A percentile compares a stretch with the other conserved stretches of the same genome.
These are phyloP conservation scores for Aspergillus latus DNA, from an alignment of 2,329 filamentous ascomycete genomes.

Conservation along the genomic window DNA sequence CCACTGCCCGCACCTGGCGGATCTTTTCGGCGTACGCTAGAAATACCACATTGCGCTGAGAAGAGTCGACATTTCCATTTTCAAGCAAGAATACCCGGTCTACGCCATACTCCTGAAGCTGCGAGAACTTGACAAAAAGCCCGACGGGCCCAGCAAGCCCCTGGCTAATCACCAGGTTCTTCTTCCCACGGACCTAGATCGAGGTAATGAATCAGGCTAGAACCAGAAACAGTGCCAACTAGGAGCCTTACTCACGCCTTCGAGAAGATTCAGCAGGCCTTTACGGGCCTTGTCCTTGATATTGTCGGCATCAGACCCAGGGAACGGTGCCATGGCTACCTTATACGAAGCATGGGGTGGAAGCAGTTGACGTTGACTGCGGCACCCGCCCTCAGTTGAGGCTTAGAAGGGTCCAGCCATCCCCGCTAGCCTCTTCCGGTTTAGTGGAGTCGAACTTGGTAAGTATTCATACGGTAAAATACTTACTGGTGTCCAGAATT, in stretches of 20 bases:
- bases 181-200: slow-evolving; percentile 89
- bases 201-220: slow-evolving; percentile 22
- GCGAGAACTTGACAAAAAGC: slow-evolving; percentile 91
- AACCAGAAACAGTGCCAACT: slow-evolving; percentile 15
- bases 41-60: slow-evolving; percentile 93
- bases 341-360: slow-evolving; percentile 17
- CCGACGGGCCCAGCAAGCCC: slow-evolving; percentile 86
- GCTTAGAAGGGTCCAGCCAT: slow-evolving; percentile 20
- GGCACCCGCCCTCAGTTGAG: slow-evolving; percentile 6
- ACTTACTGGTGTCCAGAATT: slow-evolving; percentile 1
- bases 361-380: slow-evolving; percentile 11
- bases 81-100: slow-evolving; percentile 97
- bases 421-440: slow-evolving; percentile 17
- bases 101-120: slow-evolving; percentile 93
- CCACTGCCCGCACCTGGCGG: slow-evolving; percentile 78
- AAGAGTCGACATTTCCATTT: slow-evolving; percentile 91
- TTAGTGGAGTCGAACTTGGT: slow-evolving; percentile 20
- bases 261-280: slow-evolving; percentile 85
- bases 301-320: slow-evolving; percentile 48
- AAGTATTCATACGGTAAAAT: slow-evolving; percentile 13
- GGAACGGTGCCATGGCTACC: slow-evolving; percentile 43
- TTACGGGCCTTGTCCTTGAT: slow-evolving; percentile 66
- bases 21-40: slow-evolving; percentile 87
- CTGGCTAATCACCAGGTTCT: slow-evolving; percentile 93
- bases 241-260: slow-evolving; percentile 74